Evolutionary conservation across 176 grass and related monocot genomes (phyloP), one percentile per base, ranked within the genome.

Genomic region (Puccinellia tenuiflora): DNA sequence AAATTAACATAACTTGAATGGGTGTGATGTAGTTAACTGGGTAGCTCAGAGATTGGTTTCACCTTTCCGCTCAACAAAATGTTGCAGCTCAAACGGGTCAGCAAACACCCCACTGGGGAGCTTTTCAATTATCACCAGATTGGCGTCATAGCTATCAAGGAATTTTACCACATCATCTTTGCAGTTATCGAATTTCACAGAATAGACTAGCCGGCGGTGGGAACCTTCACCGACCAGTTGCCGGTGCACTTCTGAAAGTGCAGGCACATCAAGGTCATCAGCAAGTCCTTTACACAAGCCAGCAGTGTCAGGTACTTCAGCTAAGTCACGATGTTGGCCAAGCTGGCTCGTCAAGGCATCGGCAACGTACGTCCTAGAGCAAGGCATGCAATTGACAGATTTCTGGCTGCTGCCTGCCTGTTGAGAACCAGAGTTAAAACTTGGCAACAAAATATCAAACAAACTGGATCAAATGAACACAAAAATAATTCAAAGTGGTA

Each of bases 31-130:
- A 84, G 42, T 57, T 80, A 25, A 38, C 0, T 9, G 22, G 59
- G 20, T 47, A 78, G 1, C 20, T 34, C 18, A 70, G 13, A 80
- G 24, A 75, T 77, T 14, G 0, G 42, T 80, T 61, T 68, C 34
- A 99, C 96, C 89, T 93, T 85, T 85, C 28, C 78, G 73, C 39
- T 86, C 78, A 22, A 99, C 87, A 83, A 93, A 90, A 76, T 88
- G 91, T 22, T 99, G 96, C 10, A 99, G 53, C 89, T 99, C 96
- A 83, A 99, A 99, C 4, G 87, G 91, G 77, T 99, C 91, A 53
- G 91, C 93, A 81, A 99, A 99, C 4, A 99, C 90, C 3, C 92
- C 91, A 31, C 80, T 63, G 0, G 85, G 90, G 35, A 99, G 89
- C 75, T 73, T 92, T 57, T 99, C 93, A 72, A 94, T 79, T 46